phyloP scores from a whole-genome alignment of 2,329 filamentous ascomycete species.

The Leptosphaerulina australis region DNA sequence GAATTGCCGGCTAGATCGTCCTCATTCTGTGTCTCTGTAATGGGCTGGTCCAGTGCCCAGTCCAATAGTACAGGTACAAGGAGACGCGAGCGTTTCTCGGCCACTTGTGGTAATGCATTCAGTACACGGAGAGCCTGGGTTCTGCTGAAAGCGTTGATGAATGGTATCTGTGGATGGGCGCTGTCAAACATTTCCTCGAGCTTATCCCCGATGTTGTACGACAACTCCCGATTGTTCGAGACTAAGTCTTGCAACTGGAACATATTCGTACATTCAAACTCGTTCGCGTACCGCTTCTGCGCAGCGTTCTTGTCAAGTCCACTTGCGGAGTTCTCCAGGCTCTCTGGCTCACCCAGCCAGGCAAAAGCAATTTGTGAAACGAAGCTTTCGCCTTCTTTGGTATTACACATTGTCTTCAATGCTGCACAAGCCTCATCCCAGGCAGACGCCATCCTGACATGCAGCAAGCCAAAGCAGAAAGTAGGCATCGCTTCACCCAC shows the following conservation, averaged over 20 bases:
- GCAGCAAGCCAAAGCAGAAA: conserved; percentile 88
- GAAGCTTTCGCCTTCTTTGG: conserved; percentile 72
- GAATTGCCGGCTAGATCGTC: conserved; percentile 23
- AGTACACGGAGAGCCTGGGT: conserved; percentile 82
- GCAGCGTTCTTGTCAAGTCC: conserved; percentile 11
- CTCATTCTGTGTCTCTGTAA: conserved; percentile 10
- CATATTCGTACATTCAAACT: conserved; percentile 86
- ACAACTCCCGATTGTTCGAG: conserved; percentile 19
- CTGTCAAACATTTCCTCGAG: conserved; percentile 69
- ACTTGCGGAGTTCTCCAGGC: conserved; percentile 12
- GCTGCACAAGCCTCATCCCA: conserved; percentile 84
- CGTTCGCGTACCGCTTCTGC: conserved; percentile 57
- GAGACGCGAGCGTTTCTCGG: conserved; percentile 83
- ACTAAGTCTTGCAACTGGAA: conserved; percentile 53
- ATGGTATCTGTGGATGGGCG: conserved; percentile 62
- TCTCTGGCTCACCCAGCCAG: conserved; percentile 64
- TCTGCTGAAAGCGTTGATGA: conserved; percentile 64
- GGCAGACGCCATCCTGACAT: conserved; percentile 79
- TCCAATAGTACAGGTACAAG: conserved; percentile 85
- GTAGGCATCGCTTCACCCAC: conserved; percentile 74
- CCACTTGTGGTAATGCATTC: conserved; percentile 72
- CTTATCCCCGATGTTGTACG: conserved; percentile 50
- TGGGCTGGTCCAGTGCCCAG: conserved; percentile 62
- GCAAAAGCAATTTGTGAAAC: conserved; percentile 75
- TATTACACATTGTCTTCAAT: conserved; percentile 74